These are phyloP conservation scores for Xylaria castorea DNA, from an alignment of 495 filamentous ascomycete species.

Conservation along the genomic window DNA sequence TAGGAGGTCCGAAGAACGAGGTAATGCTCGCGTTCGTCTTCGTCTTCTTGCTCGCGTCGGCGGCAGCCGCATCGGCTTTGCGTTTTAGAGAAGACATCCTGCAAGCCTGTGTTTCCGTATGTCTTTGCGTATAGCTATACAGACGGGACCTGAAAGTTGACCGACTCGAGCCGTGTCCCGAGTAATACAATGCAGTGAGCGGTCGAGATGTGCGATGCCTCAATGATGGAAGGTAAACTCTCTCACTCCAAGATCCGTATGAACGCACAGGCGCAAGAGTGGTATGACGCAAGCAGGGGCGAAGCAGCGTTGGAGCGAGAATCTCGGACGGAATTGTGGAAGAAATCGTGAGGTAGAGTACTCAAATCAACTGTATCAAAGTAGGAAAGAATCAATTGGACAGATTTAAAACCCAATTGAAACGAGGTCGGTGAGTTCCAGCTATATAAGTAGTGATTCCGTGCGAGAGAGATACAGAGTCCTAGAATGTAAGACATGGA, in stretches of 20 bases:
- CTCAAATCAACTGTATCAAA: neutral
- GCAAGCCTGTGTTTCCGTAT: neutral
- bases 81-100: conserved; percentile 67
- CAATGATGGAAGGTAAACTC: neutral
- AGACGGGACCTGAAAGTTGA: neutral
- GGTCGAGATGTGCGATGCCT: neutral
- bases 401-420: neutral
- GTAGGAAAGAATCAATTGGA: neutral
- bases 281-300: neutral
- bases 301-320: neutral
- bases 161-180: neutral
- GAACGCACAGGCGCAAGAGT: neutral
- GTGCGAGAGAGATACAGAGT: too few species aligned
- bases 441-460: neutral
- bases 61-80: conserved; percentile 61
- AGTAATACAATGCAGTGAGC: neutral
- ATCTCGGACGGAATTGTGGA: neutral
- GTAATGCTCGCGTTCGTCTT: conserved; percentile 65
- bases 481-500: neutral
- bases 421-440: neutral
- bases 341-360: neutral
- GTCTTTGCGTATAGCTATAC: neutral
- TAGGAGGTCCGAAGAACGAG: conserved; percentile 60
- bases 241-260: neutral
- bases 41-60: conserved; percentile 69